These are phyloP conservation scores for Syncephalastrum monosporum DNA, from an alignment of 371 early-diverging fungal genomes.

Conservation along the genomic window DNA sequence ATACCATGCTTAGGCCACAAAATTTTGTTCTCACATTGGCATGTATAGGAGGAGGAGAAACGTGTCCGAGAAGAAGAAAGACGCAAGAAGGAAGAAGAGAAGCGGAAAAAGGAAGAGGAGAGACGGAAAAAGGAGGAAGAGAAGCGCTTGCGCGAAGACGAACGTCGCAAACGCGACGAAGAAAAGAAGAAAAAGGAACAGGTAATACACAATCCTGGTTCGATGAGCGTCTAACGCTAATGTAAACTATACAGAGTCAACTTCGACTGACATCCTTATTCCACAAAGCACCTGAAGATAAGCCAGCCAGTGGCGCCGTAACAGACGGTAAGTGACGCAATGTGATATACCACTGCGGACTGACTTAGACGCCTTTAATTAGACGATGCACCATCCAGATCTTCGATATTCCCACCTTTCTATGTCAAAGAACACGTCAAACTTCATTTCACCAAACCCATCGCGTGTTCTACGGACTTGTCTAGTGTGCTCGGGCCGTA, in stretches of 20 bases:
- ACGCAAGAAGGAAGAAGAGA: conserved; percentile 14
- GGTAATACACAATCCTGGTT: conserved; percentile 21
- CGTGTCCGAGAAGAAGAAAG: conserved; percentile 17
- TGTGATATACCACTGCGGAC: not conserved
- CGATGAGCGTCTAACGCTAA: not conserved
- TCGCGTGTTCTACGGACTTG: no score
- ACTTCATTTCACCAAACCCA: no score
- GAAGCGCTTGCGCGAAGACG: conserved; percentile 33
- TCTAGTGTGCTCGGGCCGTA: no score
- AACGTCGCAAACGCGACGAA: conserved; percentile 37
- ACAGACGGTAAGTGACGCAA: not conserved
- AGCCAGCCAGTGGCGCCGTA: conserved; percentile 1
- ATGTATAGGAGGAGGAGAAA: conserved; percentile 15
- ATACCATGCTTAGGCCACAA: not conserved
- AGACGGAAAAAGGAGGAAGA: conserved; percentile 43
- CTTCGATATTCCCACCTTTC: conserved; percentile 65
- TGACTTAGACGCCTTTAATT: not conserved
- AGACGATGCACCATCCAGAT: conserved; percentile 2
- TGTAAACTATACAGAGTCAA: conserved; percentile 26
- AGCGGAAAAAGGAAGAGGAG: conserved; percentile 21
- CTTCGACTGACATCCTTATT: conserved; percentile 43
- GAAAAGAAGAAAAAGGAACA: conserved; percentile 41
- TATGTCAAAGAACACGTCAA: conserved; percentile 57
- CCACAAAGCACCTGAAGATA: conserved; percentile 30
- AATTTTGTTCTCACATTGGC: not conserved